Evolutionary conservation across 2,329 filamentous ascomycete genomes (phyloP), one percentile per base, ranked within the genome.

Genomic region (Colletotrichum horii): DNA sequence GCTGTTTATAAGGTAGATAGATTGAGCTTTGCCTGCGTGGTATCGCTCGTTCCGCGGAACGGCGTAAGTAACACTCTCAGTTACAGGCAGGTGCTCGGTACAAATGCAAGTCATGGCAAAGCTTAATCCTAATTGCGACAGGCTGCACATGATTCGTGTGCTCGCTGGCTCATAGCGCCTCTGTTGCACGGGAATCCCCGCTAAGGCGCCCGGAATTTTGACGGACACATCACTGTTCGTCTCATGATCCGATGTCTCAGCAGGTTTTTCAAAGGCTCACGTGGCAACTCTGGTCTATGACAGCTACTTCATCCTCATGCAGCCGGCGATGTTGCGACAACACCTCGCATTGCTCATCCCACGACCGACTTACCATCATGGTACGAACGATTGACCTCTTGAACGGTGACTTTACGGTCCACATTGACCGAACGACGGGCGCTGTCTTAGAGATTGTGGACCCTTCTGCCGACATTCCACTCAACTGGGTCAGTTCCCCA

Each of bases 401-500:
- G 24, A 68, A 64, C 28, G 61, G 67, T 19, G 75, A 76, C 38
- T 75, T 76, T 8, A 43, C 34, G 7, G 38, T 76, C 19, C 66
- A 66, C 61, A 43, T 76, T 2, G 71, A 76, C 58, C 61, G 66
- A 28, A 66, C 43, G 36, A 75, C 56, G 5, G 71, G 75, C 4
- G 66, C 71, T 12, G 34, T 76, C 52, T 28, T 75, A 56, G 75
- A 64, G 24, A 76, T 75, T 22, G 34, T 43, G 26, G 71, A 76
- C 48, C 55, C 52, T 43, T 28, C 12, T 28, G 26, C 43, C 12
- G 32, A 56, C n/a, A 38, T 8, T 14, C 66, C 64, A n/a, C 36
- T 76, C 34, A 77, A 77, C 68, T 77, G 75, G 75, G 8, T 77
- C 26, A 76, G 68, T 56, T 71, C 64, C 24, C 73, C 67, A n/a